A percentile compares a stretch with the other conserved stretches of the same genome.
These are phyloP conservation scores for Pleurotus sapidus DNA, from an alignment of 768 basidiomycete species.

Conservation along the genomic window DNA sequence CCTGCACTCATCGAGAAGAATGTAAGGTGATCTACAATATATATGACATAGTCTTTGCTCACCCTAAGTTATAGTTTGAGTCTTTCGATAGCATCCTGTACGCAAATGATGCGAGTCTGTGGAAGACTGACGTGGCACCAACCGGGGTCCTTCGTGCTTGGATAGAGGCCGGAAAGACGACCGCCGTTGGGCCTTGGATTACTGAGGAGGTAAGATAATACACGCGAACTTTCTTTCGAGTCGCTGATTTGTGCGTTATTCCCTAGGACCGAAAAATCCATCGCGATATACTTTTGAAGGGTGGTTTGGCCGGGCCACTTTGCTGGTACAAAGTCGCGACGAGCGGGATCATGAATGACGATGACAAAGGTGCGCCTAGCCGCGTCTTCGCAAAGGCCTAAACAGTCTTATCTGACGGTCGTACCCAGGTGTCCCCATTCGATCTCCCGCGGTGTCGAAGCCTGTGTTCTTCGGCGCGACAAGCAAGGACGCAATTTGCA, in stretches of 20 bases:
- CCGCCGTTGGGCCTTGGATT: slow-evolving; percentile 15
- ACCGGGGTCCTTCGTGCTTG: slow-evolving; percentile 33
- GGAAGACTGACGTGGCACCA: slow-evolving; percentile 32
- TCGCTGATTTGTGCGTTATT: background rate
- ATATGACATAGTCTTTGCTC: background rate
- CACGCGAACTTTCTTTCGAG: background rate
- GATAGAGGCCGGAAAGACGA: slow-evolving; percentile 26
- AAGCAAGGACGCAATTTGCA: slow-evolving; percentile 26
- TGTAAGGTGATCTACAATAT: slow-evolving; percentile 18
- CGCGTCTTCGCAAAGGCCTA: background rate
- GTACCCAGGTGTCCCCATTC: slow-evolving; percentile 19
- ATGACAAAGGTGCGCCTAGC: slow-evolving; percentile 26
- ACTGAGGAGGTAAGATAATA: background rate
- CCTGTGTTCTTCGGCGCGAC: slow-evolving; percentile 34
- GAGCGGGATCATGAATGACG: slow-evolving; percentile 22
- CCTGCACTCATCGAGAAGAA: slow-evolving; percentile 31
- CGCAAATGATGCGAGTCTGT: slow-evolving; percentile 29
- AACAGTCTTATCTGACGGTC: background rate
- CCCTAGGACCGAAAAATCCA: slow-evolving; percentile 22
- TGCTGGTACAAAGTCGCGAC: slow-evolving; percentile 32
- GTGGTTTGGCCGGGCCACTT: slow-evolving; percentile 27
- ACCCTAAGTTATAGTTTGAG: slow-evolving; percentile 27
- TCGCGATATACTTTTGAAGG: slow-evolving; percentile 16
- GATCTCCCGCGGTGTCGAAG: slow-evolving; percentile 23
- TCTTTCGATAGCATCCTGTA: slow-evolving; percentile 33